phyloP scores from a whole-genome alignment of 352 stramenopile species.

The Globisporangium viniferum region DNA sequence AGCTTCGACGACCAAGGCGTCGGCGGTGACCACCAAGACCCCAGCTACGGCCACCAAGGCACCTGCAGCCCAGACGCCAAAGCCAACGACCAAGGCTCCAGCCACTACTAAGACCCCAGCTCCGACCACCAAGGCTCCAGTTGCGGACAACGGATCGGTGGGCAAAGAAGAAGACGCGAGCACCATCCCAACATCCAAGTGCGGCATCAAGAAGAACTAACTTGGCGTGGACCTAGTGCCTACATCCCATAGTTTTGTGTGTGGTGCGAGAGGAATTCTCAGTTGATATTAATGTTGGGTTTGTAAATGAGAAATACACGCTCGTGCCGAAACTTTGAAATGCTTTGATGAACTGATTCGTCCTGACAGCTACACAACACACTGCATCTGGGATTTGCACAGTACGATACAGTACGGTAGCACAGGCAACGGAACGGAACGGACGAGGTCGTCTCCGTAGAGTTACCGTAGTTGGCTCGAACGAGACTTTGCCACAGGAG shows the following conservation, averaged over 20 bases:
- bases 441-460: no score
- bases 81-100: conserved; percentile 1
- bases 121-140: conserved; percentile 3
- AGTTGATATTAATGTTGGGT: neutral
- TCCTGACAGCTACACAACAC: neutral
- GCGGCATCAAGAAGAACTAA: conserved; percentile 16
- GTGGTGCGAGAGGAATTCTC: neutral
- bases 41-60: neutral
- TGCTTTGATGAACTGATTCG: neutral
- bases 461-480: neutral
- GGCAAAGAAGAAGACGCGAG: conserved; percentile 6
- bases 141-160: conserved; percentile 1
- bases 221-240: neutral
- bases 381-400: neutral
- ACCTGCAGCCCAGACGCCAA: neutral
- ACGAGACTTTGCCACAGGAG: neutral
- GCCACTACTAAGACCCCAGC: neutral
- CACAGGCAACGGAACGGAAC: no score
- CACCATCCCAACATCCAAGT: conserved; percentile 13
- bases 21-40: neutral
- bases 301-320: neutral
- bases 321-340: neutral
- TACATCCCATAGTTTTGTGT: neutral
- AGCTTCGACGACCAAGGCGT: neutral
- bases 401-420: neutral